phyloP scores from a whole-genome alignment of 2,329 filamentous ascomycete genomes.

The Arthrobotrys iridis region DNA sequence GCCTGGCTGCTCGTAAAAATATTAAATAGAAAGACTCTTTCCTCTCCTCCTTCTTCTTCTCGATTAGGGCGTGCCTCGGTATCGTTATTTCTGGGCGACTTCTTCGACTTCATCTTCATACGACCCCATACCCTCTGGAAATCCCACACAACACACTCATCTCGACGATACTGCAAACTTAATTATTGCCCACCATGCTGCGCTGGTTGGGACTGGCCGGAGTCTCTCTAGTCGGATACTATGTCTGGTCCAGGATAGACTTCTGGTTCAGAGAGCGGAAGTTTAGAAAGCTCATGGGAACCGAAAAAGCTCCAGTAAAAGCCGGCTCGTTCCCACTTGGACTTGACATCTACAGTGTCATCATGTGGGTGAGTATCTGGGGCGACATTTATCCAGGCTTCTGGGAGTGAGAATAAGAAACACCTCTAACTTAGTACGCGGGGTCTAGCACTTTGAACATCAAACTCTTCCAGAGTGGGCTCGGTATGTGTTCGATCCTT shows the following conservation, averaged over 20 bases:
- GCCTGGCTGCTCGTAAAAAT: neutral
- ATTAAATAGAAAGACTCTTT: neutral
- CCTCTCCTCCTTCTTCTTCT: neutral
- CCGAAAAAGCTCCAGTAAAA: conserved; percentile 22
- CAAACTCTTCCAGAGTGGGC: conserved; percentile 45
- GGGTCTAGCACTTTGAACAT: conserved; percentile 34
- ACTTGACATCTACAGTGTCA: conserved; percentile 36
- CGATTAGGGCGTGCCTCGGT: neutral
- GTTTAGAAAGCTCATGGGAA: conserved; percentile 29
- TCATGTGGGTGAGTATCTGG: conserved; percentile 46
- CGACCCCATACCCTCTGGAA: neutral
- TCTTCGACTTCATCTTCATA: neutral
- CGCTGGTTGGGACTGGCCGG: conserved; percentile 38
- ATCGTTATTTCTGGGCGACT: neutral
- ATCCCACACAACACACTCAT: conserved; percentile 19
- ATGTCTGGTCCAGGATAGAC: conserved; percentile 25
- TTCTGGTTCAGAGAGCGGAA: conserved; percentile 39
- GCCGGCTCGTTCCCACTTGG: conserved; percentile 22
- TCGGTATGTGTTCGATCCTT: conserved; percentile 16
- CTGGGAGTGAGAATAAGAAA: neutral
- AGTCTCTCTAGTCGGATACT: conserved; percentile 37
- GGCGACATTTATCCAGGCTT: neutral
- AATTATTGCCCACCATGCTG: conserved; percentile 28
- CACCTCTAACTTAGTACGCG: neutral
- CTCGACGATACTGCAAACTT: neutral